phyloP scores from a whole-genome alignment of 2,329 filamentous ascomycete genomes.

The Botrytis sinoallii region DNA sequence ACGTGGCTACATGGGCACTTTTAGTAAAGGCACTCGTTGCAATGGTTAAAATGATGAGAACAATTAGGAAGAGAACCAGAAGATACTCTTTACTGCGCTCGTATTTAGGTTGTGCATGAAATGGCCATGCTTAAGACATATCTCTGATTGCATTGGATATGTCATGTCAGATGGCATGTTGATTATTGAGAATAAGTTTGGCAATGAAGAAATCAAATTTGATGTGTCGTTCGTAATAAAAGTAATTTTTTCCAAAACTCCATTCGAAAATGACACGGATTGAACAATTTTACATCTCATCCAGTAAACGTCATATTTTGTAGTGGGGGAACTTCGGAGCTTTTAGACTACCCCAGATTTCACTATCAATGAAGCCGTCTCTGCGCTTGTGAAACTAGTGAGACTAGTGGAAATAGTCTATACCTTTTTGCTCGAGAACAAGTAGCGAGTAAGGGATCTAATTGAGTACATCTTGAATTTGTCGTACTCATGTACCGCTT shows the following conservation, averaged over 20 bases:
- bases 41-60: slow-evolving; percentile 45
- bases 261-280: neutral
- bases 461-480: neutral
- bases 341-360: neutral
- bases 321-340: neutral
- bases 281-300: neutral
- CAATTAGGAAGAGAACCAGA: slow-evolving; percentile 46
- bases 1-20: neutral
- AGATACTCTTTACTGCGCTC: slow-evolving; percentile 50
- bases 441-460: neutral
- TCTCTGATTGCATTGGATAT: neutral
- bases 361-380: neutral
- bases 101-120: slow-evolving; percentile 43
- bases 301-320: neutral
- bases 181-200: neutral
- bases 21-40: slow-evolving; percentile 36
- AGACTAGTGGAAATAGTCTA: neutral
- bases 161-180: neutral
- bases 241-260: neutral
- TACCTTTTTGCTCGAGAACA: neutral
- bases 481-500: neutral
- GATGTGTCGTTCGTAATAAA: neutral
- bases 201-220: neutral
- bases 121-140: slow-evolving; percentile 41
- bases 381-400: neutral